Percentiles rank a stretch among this genome's conserved stretches.
Conservation (phyloP, 2,329 filamentous ascomycete genomes). For the Cladophialophora exuberans region DNA sequence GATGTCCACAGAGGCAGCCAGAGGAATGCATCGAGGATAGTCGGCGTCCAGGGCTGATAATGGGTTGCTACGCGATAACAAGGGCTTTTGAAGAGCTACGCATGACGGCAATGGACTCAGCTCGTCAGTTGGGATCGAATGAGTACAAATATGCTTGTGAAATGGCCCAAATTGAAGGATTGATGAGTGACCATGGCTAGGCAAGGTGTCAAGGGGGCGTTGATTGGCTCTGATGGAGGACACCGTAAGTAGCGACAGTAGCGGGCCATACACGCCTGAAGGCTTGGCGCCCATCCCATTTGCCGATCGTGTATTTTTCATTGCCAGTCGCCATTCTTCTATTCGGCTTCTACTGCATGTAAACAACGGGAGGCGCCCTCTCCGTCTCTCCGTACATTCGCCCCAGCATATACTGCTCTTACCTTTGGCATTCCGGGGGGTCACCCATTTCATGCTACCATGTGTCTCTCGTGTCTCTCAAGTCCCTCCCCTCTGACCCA, state of each 20-base stretch:
- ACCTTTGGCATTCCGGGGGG: background rate
- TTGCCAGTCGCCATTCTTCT: background rate
- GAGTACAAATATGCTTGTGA: slow-evolving; percentile 25
- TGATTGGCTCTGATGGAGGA: slow-evolving; percentile 23
- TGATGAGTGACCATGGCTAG: slow-evolving; percentile 21
- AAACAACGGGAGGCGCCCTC: background rate
- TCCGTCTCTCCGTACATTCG: background rate
- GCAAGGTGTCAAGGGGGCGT: slow-evolving; percentile 13
- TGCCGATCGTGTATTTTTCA: background rate
- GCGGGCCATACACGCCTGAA: background rate
- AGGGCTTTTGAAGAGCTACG: background rate
- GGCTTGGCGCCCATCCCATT: slow-evolving; percentile 8
- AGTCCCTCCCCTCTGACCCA: too few relatives aligned
- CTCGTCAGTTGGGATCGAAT: slow-evolving; percentile 20
- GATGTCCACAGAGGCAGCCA: background rate
- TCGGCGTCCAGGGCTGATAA: slow-evolving; percentile 12
- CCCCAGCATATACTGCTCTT: background rate
- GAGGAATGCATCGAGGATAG: background rate
- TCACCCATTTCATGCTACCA: background rate
- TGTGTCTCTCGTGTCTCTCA: background rate
- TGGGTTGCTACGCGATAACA: background rate
- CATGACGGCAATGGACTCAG: slow-evolving; percentile 14
- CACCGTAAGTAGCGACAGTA: background rate
- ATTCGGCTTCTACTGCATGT: background rate
- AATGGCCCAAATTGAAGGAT: slow-evolving; percentile 1